Conservation (phyloP, 495 filamentous ascomycete genomes). For the Talaromyces trachyspermus region DNA sequence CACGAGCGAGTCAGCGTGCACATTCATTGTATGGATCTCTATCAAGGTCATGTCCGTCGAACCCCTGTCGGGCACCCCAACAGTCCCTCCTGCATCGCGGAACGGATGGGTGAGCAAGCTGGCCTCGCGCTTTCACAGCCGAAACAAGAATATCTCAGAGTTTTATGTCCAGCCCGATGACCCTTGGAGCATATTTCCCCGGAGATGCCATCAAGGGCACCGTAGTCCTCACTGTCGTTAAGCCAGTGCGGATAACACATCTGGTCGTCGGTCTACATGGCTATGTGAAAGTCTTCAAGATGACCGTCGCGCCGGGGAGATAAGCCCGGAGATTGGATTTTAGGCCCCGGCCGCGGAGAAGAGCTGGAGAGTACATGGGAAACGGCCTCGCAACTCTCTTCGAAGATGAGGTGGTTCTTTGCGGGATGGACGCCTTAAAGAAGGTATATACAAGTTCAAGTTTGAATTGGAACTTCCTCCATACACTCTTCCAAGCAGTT, state of each 20-base stretch:
- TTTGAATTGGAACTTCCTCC: conserved; percentile 78
- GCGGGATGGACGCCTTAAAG: conserved; percentile 83
- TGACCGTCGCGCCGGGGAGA: conserved; percentile 59
- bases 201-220: conserved; percentile 62
- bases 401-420: conserved; percentile 83
- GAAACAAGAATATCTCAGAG: conserved; percentile 69
- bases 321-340: conserved; percentile 36
- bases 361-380: conserved; percentile 60
- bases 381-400: conserved; percentile 83
- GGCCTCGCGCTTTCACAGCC: conserved; percentile 52
- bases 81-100: conserved; percentile 34
- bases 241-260: conserved; percentile 82
- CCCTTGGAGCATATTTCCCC: conserved; percentile 77
- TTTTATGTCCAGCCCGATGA: conserved; percentile 73
- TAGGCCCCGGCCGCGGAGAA: conserved; percentile 50
- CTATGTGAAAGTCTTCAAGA: conserved; percentile 80
- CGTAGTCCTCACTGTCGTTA: conserved; percentile 73
- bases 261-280: conserved; percentile 82
- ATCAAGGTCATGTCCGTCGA: conserved; percentile 42
- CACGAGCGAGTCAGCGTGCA: too few relatives aligned
- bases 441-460: conserved; percentile 83
- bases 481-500: conserved; percentile 81
- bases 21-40: conserved; percentile 28
- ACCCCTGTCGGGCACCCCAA: conserved; percentile 25
- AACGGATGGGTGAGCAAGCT: conserved; percentile 52